A percentile compares a stretch with the other conserved stretches of the same genome.
Conservation (phyloP, 371 early-diverging fungal species). For the Rhizopus arrhizus region DNA sequence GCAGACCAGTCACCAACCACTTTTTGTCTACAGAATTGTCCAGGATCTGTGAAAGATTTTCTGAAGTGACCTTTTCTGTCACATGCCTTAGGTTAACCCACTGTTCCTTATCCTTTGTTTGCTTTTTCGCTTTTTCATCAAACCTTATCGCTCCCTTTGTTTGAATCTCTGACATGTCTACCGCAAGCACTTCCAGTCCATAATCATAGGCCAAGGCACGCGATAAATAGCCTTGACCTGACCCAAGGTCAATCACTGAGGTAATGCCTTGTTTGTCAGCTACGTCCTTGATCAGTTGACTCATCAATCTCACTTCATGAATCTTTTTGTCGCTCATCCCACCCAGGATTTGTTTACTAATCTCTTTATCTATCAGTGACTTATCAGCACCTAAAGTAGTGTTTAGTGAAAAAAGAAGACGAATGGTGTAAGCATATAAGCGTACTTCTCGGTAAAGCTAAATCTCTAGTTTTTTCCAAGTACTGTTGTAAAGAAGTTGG, state of each 20-base stretch:
- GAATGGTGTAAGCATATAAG: background rate
- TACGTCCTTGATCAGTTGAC: constrained; percentile 54
- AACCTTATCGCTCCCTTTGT: constrained; percentile 78
- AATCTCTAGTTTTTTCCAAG: constrained; percentile 15
- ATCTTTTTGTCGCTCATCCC: constrained; percentile 81
- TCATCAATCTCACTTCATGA: constrained; percentile 71
- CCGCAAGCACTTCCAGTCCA: constrained; percentile 73
- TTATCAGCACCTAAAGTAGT: background rate
- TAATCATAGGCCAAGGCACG: constrained; percentile 73
- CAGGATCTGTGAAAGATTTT: constrained; percentile 48
- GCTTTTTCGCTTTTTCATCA: constrained; percentile 56
- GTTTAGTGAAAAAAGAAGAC: background rate
- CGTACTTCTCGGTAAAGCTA: constrained; percentile 26
- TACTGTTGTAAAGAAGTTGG: constrained; percentile 23
- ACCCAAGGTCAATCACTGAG: constrained; percentile 69
- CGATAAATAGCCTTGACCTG: constrained; percentile 79
- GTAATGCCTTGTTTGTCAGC: constrained; percentile 45
- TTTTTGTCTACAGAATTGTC: constrained; percentile 20
- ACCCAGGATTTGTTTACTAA: constrained; percentile 38
- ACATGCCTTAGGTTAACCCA: constrained; percentile 45
- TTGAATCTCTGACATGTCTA: constrained; percentile 77
- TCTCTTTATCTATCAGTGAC: background rate
- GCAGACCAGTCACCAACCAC: constrained; percentile 84
- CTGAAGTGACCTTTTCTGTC: constrained; percentile 57
- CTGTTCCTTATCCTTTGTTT: constrained; percentile 10